Percentiles rank a stretch among this genome's conserved stretches.
These are phyloP conservation scores for Leucosporidium creatinivorum DNA, from an alignment of 768 basidiomycete genomes.

Conservation along the genomic window DNA sequence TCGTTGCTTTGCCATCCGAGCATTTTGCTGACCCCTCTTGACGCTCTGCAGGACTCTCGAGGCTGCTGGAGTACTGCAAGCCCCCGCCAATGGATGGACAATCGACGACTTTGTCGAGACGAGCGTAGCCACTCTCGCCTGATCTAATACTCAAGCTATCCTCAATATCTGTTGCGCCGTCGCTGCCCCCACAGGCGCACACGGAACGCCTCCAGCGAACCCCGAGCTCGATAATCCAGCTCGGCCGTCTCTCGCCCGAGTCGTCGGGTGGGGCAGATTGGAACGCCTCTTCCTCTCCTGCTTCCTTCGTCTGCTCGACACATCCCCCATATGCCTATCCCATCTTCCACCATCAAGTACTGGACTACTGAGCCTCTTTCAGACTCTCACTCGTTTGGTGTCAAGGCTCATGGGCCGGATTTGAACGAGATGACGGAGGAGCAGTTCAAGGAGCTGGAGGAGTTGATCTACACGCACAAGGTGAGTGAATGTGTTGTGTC, in stretches of 20 bases:
- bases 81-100: constrained; percentile 30
- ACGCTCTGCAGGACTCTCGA: constrained; percentile 21
- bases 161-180: neutral
- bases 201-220: neutral
- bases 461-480: constrained; percentile 2
- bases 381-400: neutral
- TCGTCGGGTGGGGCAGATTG: neutral
- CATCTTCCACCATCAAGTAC: neutral
- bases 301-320: neutral
- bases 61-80: constrained; percentile 31
- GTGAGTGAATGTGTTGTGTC: neutral
- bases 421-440: neutral
- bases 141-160: neutral
- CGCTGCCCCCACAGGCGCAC: too few species aligned
- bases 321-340: neutral
- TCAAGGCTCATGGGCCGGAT: neutral
- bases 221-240: neutral
- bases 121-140: constrained; percentile 24
- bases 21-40: too few species aligned
- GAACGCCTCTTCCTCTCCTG: neutral
- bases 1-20: neutral
- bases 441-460: constrained; percentile 5
- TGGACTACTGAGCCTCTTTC: too few species aligned
- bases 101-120: constrained; percentile 34
- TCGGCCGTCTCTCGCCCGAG: neutral